Conservation (phyloP, 495 filamentous ascomycete genomes). For the Aspergillus sparsus region DNA sequence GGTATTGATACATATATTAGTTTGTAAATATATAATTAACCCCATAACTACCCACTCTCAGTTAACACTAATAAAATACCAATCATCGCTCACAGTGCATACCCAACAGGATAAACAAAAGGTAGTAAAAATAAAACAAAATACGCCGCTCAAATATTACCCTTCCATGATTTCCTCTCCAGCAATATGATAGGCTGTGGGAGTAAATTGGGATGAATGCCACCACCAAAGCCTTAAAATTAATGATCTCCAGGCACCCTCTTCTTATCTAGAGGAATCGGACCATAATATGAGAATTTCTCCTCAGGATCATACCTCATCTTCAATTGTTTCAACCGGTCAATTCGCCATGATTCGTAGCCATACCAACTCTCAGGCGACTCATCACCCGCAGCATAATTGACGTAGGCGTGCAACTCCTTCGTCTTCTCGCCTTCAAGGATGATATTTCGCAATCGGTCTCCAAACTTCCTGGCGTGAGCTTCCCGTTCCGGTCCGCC, state of each 20-base stretch:
- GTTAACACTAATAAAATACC: too few species aligned
- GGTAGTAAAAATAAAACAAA: not conserved
- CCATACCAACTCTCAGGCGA: conserved; percentile 44
- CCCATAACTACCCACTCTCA: too few species aligned
- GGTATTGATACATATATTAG: too few species aligned
- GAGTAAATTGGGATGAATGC: too few species aligned
- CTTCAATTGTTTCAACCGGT: conserved; percentile 17
- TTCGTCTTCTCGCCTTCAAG: conserved; percentile 21
- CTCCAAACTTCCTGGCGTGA: conserved; percentile 23
- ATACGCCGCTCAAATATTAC: too few species aligned
- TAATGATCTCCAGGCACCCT: not conserved
- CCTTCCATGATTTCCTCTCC: too few species aligned
- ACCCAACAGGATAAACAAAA: too few species aligned
- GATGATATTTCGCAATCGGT: conserved; percentile 24
- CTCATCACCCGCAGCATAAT: conserved; percentile 52
- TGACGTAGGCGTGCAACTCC: conserved; percentile 44
- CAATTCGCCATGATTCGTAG: conserved; percentile 48
- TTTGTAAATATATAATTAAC: too few species aligned
- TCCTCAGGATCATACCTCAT: conserved; percentile 16
- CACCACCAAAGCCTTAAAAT: not conserved
- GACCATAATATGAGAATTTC: conserved; percentile 16
- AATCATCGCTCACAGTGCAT: too few species aligned
- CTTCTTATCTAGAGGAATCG: conserved; percentile 5
- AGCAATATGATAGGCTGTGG: too few species aligned
- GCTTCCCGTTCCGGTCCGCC: conserved; percentile 23